Base-by-base conservation (phyloP, 192 early-diverging fungal genomes). In the Coemansia sp. region DNA sequence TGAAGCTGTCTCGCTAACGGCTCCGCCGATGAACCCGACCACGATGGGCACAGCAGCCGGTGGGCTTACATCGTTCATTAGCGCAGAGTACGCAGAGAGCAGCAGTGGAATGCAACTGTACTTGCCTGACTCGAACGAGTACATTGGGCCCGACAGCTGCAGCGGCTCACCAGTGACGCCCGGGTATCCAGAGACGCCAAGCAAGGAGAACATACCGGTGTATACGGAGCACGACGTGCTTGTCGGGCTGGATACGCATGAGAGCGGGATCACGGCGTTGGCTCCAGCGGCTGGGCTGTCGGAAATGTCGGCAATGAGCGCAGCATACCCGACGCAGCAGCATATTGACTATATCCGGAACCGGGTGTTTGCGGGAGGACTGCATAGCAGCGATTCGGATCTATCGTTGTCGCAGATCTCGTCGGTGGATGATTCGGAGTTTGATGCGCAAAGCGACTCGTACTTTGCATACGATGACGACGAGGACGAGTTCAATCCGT, bases 121-220 rank as follows among this genome's bases (percentile, higher is more conserved):
- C 6, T 47, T 72, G 45, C 58, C 65, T 8, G 68, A 68, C 17
- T 59, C 70, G 6, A 47, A 50, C 29, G 70, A 77, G 6, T 55
- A 61, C 36, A 55, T 50, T 17, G 52, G 57, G 33, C 45, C 45
- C 37, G 57, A 67, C 34, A 76, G 74, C 63, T 56, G 65, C 59
- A 67, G 56, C 55, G 55, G 64, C 23, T 76, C 74, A 25, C 74
- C 65, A 25, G 34, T 57, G 31, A 63, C 72, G 6, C 20, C 59
- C 0, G 65, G 60, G 23, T 74, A 68, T 38, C 72, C 77, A 0
- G 77, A 80, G 58, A 80, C 77, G 23, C 77, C 72, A 30, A 70
- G 71, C 61, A 80, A 80, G 57, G 77, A 80, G 55, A 80, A 80
- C 57, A 74, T 80, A 28, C 77, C 77, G 22, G 40, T 76, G 27